Percentiles rank a stretch among this genome's conserved stretches.
Evolutionary conservation across 2,329 filamentous ascomycete genomes (phyloP).

Genomic region (Epichloe scottii): DNA sequence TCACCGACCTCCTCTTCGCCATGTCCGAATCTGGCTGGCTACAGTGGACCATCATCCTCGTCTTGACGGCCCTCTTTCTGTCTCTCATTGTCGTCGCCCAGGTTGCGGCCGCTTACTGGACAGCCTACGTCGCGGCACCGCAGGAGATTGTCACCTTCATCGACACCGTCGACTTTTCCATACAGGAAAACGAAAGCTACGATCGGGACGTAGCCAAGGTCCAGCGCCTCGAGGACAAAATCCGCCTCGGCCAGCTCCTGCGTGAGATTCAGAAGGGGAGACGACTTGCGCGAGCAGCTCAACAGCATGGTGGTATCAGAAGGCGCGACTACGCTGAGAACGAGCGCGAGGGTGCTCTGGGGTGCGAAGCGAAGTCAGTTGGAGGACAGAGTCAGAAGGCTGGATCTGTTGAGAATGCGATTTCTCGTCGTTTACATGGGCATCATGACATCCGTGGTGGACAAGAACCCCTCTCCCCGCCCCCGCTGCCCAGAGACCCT

Average conservation of each 20-base stretch:
- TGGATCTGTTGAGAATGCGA: slow-evolving; percentile 51
- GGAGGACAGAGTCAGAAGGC: slow-evolving; percentile 43
- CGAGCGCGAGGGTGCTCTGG: slow-evolving; percentile 43
- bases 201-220: slow-evolving; percentile 46
- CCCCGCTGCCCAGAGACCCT: slow-evolving; percentile 17
- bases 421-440: slow-evolving; percentile 54
- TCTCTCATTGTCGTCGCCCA: slow-evolving; percentile 42
- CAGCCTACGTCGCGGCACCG: slow-evolving; percentile 45
- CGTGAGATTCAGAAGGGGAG: slow-evolving; percentile 50
- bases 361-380: slow-evolving; percentile 39
- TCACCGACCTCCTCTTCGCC: slow-evolving; percentile 16
- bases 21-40: slow-evolving; percentile 40
- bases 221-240: slow-evolving; percentile 47
- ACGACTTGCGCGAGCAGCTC: slow-evolving; percentile 49
- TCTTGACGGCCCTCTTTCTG: slow-evolving; percentile 44
- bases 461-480: slow-evolving; percentile 23
- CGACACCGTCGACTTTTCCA: slow-evolving; percentile 48
- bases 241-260: slow-evolving; percentile 43
- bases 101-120: slow-evolving; percentile 36
- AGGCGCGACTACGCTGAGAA: slow-evolving; percentile 29
- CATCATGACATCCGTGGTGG: slow-evolving; percentile 31
- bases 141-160: slow-evolving; percentile 44
- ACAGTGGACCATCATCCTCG: slow-evolving; percentile 45
- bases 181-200: slow-evolving; percentile 52
- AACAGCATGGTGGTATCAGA: slow-evolving; percentile 38